phyloP scores from a whole-genome alignment of 495 filamentous ascomycete genomes.

The Bombardia bombarda region DNA sequence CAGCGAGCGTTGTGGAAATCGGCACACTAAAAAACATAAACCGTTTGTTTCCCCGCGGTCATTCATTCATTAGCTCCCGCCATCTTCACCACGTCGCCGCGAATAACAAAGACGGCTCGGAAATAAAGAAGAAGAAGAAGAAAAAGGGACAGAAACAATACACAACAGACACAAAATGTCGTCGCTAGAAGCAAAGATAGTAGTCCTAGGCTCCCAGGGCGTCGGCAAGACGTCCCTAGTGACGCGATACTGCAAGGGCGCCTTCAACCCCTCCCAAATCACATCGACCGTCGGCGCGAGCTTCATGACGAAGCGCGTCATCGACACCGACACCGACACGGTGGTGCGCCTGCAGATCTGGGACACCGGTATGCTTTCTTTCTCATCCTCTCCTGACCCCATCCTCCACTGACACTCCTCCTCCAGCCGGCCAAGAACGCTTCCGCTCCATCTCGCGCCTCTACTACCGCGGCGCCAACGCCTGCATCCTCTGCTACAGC shows the following conservation, averaged over 20 bases:
- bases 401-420: neutral
- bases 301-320: conserved; percentile 87
- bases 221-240: conserved; percentile 94
- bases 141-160: neutral
- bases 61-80: no score
- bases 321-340: conserved; percentile 74
- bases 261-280: conserved; percentile 61
- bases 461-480: conserved; percentile 93
- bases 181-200: conserved; percentile 86
- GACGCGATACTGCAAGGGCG: conserved; percentile 74
- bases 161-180: conserved; percentile 45
- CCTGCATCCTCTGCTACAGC: conserved; percentile 89
- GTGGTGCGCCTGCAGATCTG: conserved; percentile 82
- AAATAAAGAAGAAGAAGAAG: no score
- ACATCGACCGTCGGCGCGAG: conserved; percentile 85
- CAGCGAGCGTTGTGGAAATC: no score
- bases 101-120: neutral
- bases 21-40: no score
- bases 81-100: no score
- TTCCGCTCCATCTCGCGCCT: conserved; percentile 88
- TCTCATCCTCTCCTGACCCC: neutral
- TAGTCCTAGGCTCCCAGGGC: conserved; percentile 82
- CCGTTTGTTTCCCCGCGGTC: no score
- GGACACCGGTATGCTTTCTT: conserved; percentile 53
- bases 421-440: conserved; percentile 76